These are phyloP conservation scores for Cicer bijugum DNA, from an alignment of 306 rosid genomes.

Conservation along the genomic window DNA sequence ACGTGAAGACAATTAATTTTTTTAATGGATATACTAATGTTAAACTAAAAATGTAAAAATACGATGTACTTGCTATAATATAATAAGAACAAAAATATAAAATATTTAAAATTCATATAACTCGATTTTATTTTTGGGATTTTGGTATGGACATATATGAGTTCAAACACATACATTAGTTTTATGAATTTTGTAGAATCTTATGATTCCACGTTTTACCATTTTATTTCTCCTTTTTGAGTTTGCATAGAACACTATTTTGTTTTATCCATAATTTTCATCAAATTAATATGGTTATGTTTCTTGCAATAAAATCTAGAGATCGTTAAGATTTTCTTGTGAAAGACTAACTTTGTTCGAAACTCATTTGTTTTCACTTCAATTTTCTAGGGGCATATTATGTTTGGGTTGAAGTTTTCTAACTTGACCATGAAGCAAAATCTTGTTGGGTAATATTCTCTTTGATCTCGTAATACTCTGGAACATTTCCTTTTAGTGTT, in stretches of 20 bases:
- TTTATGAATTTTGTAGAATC: constrained; percentile 23
- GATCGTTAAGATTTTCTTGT: constrained; percentile 16
- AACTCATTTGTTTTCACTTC: constrained; percentile 28
- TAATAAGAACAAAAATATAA: not conserved
- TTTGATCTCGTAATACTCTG: constrained; percentile 25
- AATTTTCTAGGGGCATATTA: constrained; percentile 70
- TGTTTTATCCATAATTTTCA: not conserved
- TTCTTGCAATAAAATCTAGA: constrained; percentile 25
- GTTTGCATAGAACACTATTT: not conserved
- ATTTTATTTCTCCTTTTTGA: constrained; percentile 7
- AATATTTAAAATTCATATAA: not conserved
- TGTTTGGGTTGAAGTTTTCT: constrained; percentile 78
- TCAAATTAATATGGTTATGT: constrained; percentile 11
- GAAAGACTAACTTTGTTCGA: not conserved
- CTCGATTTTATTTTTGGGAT: not conserved
- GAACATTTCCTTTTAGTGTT: constrained; percentile 22
- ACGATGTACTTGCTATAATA: not conserved
- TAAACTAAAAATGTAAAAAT: not conserved
- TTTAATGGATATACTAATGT: not conserved
- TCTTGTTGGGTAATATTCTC: constrained; percentile 66
- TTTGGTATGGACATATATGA: not conserved
- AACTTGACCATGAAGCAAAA: constrained; percentile 86
- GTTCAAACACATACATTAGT: not conserved
- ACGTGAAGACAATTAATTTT: not conserved
- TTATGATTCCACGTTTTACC: not conserved